Evolutionary conservation across 2,329 filamentous ascomycete genomes (phyloP).

Genomic region (Dothideomycetidae sp.): DNA sequence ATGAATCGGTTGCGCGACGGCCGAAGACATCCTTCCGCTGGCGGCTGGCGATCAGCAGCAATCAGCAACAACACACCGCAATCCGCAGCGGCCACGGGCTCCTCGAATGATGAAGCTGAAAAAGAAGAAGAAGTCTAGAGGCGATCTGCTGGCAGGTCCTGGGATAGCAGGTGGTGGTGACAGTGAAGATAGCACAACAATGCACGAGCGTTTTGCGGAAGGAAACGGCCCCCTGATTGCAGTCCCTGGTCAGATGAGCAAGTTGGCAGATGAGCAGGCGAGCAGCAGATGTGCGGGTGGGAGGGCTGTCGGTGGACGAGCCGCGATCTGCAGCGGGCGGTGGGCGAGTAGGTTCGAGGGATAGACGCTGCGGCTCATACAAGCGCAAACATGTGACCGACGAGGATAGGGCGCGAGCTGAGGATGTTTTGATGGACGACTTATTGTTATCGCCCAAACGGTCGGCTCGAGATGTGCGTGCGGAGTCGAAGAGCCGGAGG

Average conservation of each 20-base stretch:
- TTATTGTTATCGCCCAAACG: constrained; percentile 10
- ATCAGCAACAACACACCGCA: no score
- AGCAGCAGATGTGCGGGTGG: no score
- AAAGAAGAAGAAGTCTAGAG: no score
- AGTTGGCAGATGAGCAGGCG: constrained; percentile 1
- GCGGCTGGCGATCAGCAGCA: constrained; percentile 7
- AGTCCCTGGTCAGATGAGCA: not conserved
- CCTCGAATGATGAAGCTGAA: not conserved
- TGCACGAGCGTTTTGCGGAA: constrained; percentile 8
- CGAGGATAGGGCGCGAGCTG: not conserved
- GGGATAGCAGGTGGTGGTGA: constrained; percentile 8
- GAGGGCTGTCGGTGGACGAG: constrained; percentile 2
- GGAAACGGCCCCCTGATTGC: constrained; percentile 9
- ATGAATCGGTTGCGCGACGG: constrained; percentile 19
- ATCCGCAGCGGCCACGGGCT: no score
- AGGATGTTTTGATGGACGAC: not conserved
- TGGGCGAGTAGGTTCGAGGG: no score
- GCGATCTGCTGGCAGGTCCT: constrained; percentile 1
- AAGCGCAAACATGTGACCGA: not conserved
- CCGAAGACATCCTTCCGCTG: constrained; percentile 20
- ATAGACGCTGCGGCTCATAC: constrained; percentile 6
- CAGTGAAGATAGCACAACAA: constrained; percentile 6
- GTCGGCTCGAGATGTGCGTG: constrained; percentile 2
- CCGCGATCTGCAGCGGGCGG: constrained; percentile 8
- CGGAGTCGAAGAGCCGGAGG: constrained; percentile 1